A percentile compares a stretch with the other conserved stretches of the same genome.
Evolutionary conservation across 345 rosid species (phyloP).

Genomic region (Corchorus capsularis): DNA sequence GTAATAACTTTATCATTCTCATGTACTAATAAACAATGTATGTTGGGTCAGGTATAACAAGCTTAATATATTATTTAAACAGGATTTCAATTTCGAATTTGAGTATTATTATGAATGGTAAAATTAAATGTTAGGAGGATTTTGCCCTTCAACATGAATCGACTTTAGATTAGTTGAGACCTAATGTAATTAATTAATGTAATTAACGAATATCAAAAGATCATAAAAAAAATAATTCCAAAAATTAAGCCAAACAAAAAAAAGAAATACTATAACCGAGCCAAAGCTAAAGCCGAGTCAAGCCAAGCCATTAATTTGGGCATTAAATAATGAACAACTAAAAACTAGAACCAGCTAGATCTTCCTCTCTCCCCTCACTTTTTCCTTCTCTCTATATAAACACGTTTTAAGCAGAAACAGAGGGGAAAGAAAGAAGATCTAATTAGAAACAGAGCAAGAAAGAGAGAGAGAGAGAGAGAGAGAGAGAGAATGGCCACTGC

Average conservation of each 20-base stretch:
- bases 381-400: slow-evolving; percentile 1
- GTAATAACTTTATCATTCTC: no score
- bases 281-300: not conserved
- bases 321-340: not conserved
- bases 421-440: no score
- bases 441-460: not conserved
- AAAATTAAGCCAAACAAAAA: not conserved
- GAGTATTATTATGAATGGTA: no score
- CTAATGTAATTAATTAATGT: no score
- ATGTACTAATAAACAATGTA: no score
- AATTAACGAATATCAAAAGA: no score
- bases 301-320: not conserved
- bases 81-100: no score
- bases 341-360: not conserved
- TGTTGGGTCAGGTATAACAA: no score
- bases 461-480: not conserved
- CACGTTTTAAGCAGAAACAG: not conserved
- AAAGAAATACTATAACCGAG: not conserved
- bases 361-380: not conserved
- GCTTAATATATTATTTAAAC: no score
- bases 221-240: not conserved
- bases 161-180: no score
- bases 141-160: no score
- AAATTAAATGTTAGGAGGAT: no score
- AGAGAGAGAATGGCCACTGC: slow-evolving; percentile 7